phyloP scores from a whole-genome alignment of 2,329 filamentous ascomycete genomes.

The Calonectria hawksworthii region DNA sequence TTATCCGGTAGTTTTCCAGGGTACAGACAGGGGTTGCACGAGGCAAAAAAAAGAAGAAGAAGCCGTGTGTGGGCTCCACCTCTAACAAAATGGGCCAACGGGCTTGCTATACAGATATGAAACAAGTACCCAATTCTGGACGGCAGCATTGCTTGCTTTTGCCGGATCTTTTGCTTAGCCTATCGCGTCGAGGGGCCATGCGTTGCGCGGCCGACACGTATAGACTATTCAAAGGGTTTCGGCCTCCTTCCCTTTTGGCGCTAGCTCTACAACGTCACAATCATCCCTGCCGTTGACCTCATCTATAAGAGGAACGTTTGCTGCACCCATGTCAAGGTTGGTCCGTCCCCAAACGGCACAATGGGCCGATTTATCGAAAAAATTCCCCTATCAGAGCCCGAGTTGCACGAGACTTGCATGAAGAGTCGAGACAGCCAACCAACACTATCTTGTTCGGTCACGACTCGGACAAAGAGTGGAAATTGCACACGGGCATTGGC shows the following conservation, averaged over 20 bases:
- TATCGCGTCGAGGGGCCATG: background rate
- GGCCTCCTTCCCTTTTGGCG: constrained; percentile 17
- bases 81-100: background rate
- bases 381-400: background rate
- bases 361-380: background rate
- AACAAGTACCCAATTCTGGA: background rate
- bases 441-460: background rate
- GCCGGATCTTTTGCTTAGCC: background rate
- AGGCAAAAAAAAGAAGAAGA: no score
- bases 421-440: background rate
- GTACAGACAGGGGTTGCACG: background rate
- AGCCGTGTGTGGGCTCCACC: no score
- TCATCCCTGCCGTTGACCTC: constrained; percentile 19
- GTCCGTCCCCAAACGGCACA: background rate
- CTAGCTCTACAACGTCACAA: constrained; percentile 17
- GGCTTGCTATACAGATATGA: background rate
- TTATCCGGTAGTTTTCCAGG: background rate
- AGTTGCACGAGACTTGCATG: constrained; percentile 1
- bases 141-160: background rate
- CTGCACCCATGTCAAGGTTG: background rate
- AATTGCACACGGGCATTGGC: background rate
- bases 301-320: background rate
- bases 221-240: background rate
- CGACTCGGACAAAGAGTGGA: background rate
- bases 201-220: background rate